Evolutionary conservation across 2,329 filamentous ascomycete genomes (phyloP), one percentile per base, ranked within the genome.

Genomic region (Venturia asperata): DNA sequence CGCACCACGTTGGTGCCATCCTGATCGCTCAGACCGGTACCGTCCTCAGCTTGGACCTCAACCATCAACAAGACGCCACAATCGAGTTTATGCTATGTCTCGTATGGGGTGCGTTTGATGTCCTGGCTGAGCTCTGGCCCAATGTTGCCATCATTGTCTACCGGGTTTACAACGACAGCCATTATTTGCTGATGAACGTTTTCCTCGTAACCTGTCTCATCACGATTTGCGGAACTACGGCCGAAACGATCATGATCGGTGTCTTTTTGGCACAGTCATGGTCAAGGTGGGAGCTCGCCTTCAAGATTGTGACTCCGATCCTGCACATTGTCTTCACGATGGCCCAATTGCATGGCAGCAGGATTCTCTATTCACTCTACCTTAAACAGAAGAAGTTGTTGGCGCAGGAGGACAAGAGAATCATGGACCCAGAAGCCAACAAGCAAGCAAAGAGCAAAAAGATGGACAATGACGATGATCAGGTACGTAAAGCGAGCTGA

Each of bases 141-240:
- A 79, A 80, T 37, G 65, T 79, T 19, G 75, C 78, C 21, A 79
- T 81, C 63, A 77, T 80, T 43, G 71, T 80, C 3, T 80, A 80
- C 68, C 77, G 79, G 7, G 66, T 78, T 1, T 75, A 75, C 65
- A 75, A 76, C 3, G 67, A 69, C 1, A 70, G 72, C 1, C 78
- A 80, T 68, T 64, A 64, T 0, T 77, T 79, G 64, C 75, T 80
- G 34, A 69, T 68, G 27, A 73, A 72, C 9, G 69, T 80, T 27
- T 79, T 80, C 65, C 68, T 72, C 21, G 58, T 73, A 0, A 74
- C 76, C 0, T 74, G 71, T 39, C 68, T 77, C 61, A 74, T 74
- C 0, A 79, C 77, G 0, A 69, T 78, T 4, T 68, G 67, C 0
- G 77, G 77, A 0, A 80, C 78, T 0, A 65, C 72, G 0, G 69